Evolutionary conservation across 345 rosid genomes (phyloP).

Genomic region (Citrus reticulata): DNA sequence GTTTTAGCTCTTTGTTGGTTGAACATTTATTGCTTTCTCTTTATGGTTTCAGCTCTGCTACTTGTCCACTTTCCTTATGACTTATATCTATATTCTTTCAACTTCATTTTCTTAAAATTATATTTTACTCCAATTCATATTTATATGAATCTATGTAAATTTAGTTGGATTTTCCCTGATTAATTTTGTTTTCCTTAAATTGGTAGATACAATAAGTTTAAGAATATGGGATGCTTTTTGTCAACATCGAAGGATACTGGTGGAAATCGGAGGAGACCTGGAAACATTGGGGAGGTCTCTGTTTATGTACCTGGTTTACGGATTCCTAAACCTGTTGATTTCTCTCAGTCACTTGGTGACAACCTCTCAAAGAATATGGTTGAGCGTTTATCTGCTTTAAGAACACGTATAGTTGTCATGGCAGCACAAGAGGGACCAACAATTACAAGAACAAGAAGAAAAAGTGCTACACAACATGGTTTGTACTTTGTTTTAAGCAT

Average conservation of each 20-base stretch:
- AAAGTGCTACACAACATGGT: slow-evolving; percentile 96
- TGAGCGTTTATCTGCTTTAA: slow-evolving; percentile 77
- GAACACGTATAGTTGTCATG: slow-evolving; percentile 96
- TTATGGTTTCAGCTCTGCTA: slow-evolving; percentile 27
- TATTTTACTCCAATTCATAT: slow-evolving; percentile 8
- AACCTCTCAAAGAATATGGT: slow-evolving; percentile 66
- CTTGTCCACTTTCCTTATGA: slow-evolving; percentile 24
- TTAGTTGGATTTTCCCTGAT: not conserved
- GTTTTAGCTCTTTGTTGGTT: slow-evolving; percentile 57
- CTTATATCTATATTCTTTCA: slow-evolving; percentile 21
- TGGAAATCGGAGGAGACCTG: slow-evolving; percentile 80
- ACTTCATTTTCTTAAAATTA: slow-evolving; percentile 3
- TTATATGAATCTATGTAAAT: slow-evolving; percentile 9
- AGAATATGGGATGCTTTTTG: slow-evolving; percentile 87
- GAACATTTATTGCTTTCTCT: slow-evolving; percentile 42
- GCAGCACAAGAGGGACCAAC: slow-evolving; percentile 98
- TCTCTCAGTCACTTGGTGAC: slow-evolving; percentile 65
- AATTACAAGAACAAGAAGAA: slow-evolving; percentile 84
- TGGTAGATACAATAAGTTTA: slow-evolving; percentile 28
- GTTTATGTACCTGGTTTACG: slow-evolving; percentile 95
- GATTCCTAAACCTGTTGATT: slow-evolving; percentile 84
- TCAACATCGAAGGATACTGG: slow-evolving; percentile 78
- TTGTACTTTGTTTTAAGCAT: slow-evolving; percentile 12
- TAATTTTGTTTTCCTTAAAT: slow-evolving; percentile 19
- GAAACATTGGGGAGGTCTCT: slow-evolving; percentile 82